Conservation (phyloP, 805 yeast genomes). For the Metschnikowia anglica region DNA sequence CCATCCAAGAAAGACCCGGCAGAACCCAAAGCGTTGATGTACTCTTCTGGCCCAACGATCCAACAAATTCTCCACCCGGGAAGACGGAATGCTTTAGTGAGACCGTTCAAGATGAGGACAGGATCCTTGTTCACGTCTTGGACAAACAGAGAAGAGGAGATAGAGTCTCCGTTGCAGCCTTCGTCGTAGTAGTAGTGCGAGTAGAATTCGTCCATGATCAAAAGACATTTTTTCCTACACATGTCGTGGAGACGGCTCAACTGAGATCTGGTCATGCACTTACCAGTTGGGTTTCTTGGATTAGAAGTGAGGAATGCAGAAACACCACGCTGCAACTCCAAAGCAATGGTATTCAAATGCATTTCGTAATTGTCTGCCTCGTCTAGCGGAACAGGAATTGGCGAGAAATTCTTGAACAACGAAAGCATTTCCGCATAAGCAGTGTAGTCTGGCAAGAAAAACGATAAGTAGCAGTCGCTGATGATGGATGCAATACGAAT, state of each 20-base stretch:
- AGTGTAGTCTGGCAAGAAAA: conserved; percentile 62
- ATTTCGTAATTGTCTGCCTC: conserved; percentile 57
- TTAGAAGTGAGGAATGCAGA: conserved; percentile 58
- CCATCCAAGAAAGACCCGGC: conserved; percentile 64
- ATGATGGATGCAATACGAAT: conserved; percentile 62
- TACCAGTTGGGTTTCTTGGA: conserved; percentile 65
- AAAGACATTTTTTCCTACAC: conserved; percentile 53
- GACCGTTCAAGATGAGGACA: conserved; percentile 57
- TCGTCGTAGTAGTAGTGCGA: conserved; percentile 58
- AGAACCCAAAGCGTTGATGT: conserved; percentile 52
- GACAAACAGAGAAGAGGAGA: conserved; percentile 50
- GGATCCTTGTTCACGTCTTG: conserved; percentile 59
- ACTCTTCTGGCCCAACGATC: conserved; percentile 62
- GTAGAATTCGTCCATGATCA: conserved; percentile 65
- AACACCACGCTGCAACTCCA: conserved; percentile 56
- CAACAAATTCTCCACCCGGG: conserved; percentile 69
- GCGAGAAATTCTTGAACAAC: conserved; percentile 59
- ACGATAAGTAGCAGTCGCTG: conserved; percentile 57
- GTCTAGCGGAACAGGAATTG: conserved; percentile 60
- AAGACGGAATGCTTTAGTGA: conserved; percentile 58
- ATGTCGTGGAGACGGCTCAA: conserved; percentile 49
- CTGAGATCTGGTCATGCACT: conserved; percentile 48
- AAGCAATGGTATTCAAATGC: conserved; percentile 50
- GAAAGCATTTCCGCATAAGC: conserved; percentile 67
- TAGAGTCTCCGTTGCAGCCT: conserved; percentile 51